Percentiles rank a stretch among this genome's conserved stretches.
Evolutionary conservation across 768 basidiomycete genomes (phyloP).

Genomic region (Rhodotorula paludigena): DNA sequence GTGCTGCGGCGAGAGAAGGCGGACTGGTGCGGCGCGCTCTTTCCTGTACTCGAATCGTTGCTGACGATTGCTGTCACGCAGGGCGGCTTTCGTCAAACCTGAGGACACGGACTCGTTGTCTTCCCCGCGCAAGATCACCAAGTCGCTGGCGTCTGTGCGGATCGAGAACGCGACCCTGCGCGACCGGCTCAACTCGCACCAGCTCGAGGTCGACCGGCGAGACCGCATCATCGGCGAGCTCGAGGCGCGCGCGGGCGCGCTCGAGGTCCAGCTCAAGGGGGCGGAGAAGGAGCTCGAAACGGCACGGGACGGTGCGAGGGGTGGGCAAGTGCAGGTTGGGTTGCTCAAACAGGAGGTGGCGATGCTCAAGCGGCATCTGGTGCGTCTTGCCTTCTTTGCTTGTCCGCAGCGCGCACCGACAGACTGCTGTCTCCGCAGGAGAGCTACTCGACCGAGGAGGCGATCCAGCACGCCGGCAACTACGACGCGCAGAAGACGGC

Average conservation of each 20-base stretch:
- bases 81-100: slow-evolving; percentile 33
- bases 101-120: slow-evolving; percentile 28
- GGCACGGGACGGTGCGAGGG: slow-evolving; percentile 31
- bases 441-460: slow-evolving; percentile 37
- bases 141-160: slow-evolving; percentile 37
- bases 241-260: slow-evolving; percentile 21
- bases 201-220: slow-evolving; percentile 32
- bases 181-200: slow-evolving; percentile 34
- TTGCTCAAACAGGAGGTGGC: slow-evolving; percentile 33
- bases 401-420: background rate
- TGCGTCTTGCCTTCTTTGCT: background rate
- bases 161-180: slow-evolving; percentile 39
- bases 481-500: slow-evolving; percentile 33
- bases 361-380: slow-evolving; percentile 38
- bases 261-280: slow-evolving; percentile 4
- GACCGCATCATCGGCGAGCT: slow-evolving; percentile 39
- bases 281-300: slow-evolving; percentile 10
- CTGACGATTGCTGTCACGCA: background rate
- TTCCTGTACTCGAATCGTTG: too few relatives aligned
- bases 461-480: slow-evolving; percentile 25
- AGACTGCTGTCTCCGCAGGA: slow-evolving; percentile 8
- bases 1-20: slow-evolving; percentile 36
- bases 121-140: slow-evolving; percentile 39
- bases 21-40: slow-evolving; percentile 33
- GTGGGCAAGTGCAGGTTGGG: slow-evolving; percentile 7